Base-by-base conservation (phyloP, 2,329 filamentous ascomycete species). In the Penicillium sp. region DNA sequence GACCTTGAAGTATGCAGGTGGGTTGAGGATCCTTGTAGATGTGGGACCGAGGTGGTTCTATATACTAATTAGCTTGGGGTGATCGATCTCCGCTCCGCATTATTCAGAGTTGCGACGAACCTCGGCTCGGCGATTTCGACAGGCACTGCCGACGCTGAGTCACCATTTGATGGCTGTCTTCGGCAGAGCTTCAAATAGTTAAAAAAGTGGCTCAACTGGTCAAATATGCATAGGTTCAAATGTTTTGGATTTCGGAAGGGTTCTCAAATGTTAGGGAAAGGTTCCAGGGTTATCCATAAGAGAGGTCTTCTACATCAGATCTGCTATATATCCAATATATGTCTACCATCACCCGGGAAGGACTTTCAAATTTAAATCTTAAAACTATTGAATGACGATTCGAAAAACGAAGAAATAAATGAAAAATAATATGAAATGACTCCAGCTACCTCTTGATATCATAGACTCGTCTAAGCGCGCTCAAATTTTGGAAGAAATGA, bases 391-490 rank as follows among this genome's bases (percentile, higher is more conserved):
- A 14, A 5, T 13, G 4, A 23, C 16, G 4, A 16, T 7, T 25
- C 29, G 10, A 25, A 37, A 37, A 23, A 23, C 16, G 16, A 42
- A 29, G 14, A 7, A 39, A 10, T n/a, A 9, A 39, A 29, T 29
- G 25, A 13, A 16, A 23, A 50, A 50, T 37, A 6, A 27, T 21
- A 23, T 37, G 14, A 37, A 50, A 37, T 7, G 42, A 50, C 35
- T 27, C 48, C 35, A 26, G 33, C 23, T 37, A 39, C 48, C 48
- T 26, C 48, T 42, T 50, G 33, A 39, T 10, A 42, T 50, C 47
- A 27, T 50, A 21, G 2, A 23, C 8, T 54, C 57, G 46, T 62
- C 42, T 55, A 55, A 53, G 31, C 52, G 39, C 54, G 33, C 23
- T n/a, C 16, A 21, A 27, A 19, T 11, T 33, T 14, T 11, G 19